Conservation (phyloP, 345 rosid species). For the Aquilaria yunnanensis region DNA sequence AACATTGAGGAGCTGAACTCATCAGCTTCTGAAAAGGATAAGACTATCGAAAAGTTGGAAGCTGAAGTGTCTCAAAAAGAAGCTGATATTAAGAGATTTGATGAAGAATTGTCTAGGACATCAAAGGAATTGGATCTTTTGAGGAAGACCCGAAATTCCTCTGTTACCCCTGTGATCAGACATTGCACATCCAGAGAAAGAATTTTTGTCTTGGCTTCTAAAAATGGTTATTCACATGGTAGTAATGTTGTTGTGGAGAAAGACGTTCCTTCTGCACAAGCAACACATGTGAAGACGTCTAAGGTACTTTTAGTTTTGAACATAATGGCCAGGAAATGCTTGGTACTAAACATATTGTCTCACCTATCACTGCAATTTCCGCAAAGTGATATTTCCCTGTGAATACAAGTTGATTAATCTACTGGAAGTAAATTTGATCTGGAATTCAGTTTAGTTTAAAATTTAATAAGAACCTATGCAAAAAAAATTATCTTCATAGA, state of each 20-base stretch:
- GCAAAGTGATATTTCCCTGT: neutral
- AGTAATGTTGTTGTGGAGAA: slow-evolving; percentile 25
- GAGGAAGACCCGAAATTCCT: slow-evolving; percentile 33
- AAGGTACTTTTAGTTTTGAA: slow-evolving; percentile 37
- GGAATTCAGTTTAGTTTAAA: too few relatives aligned
- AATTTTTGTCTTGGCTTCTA: slow-evolving; percentile 22
- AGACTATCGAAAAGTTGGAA: slow-evolving; percentile 38
- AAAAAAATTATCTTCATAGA: too few relatives aligned
- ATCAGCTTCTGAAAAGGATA: slow-evolving; percentile 56
- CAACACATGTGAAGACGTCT: slow-evolving; percentile 16
- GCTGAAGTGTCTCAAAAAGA: slow-evolving; percentile 47
- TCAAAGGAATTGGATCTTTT: slow-evolving; percentile 42
- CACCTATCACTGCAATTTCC: neutral
- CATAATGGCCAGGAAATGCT: neutral
- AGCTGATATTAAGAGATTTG: slow-evolving; percentile 31
- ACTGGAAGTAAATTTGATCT: too few relatives aligned
- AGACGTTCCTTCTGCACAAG: slow-evolving; percentile 26
- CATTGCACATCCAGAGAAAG: slow-evolving; percentile 26
- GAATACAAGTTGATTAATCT: neutral
- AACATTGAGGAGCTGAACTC: slow-evolving; percentile 51
- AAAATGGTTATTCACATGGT: slow-evolving; percentile 11
- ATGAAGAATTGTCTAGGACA: slow-evolving; percentile 38
- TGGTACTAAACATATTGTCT: neutral
- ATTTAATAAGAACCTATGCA: too few relatives aligned
- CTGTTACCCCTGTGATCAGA: slow-evolving; percentile 37